phyloP scores from a whole-genome alignment of 2,329 filamentous ascomycete species.

The Clonostachys rhizophaga region DNA sequence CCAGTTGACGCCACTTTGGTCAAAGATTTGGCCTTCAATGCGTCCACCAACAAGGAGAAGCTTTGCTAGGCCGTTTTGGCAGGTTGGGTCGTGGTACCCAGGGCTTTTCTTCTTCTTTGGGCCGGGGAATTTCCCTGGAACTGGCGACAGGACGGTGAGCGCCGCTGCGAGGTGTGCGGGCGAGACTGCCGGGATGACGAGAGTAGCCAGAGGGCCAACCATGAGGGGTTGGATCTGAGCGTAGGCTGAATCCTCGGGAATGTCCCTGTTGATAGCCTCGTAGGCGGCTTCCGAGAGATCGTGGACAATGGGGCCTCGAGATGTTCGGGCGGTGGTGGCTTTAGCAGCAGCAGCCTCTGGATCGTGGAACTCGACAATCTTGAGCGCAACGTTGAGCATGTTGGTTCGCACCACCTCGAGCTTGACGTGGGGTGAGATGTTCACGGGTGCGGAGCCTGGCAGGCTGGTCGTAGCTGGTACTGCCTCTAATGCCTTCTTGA shows the following conservation, averaged over 20 bases:
- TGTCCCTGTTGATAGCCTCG: constrained; percentile 33
- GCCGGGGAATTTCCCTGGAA: constrained; percentile 67
- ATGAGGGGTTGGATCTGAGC: constrained; percentile 69
- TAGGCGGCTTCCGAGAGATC: constrained; percentile 52
- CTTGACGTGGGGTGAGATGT: constrained; percentile 60
- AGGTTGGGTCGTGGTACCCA: constrained; percentile 72
- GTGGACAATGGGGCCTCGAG: constrained; percentile 30
- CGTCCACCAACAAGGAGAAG: constrained; percentile 81
- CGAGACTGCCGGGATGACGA: constrained; percentile 78
- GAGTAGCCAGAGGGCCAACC: constrained; percentile 72
- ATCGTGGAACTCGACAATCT: constrained; percentile 80
- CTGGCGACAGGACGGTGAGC: constrained; percentile 72
- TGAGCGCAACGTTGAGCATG: constrained; percentile 81
- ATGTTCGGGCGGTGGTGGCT: constrained; percentile 19
- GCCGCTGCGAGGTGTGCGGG: constrained; percentile 80
- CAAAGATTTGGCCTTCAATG: constrained; percentile 81
- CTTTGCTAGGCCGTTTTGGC: constrained; percentile 82
- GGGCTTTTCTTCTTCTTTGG: constrained; percentile 73
- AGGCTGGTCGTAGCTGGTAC: constrained; percentile 25
- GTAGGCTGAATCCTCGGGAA: constrained; percentile 35
- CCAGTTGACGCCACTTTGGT: constrained; percentile 62
- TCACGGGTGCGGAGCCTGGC: constrained; percentile 21
- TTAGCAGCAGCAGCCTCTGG: constrained; percentile 32
- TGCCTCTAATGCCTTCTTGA: constrained; percentile 34
- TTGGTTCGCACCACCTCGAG: constrained; percentile 83